Base-by-base conservation (phyloP, 2,329 filamentous ascomycete species). In the Rachicladosporium sp. region DNA sequence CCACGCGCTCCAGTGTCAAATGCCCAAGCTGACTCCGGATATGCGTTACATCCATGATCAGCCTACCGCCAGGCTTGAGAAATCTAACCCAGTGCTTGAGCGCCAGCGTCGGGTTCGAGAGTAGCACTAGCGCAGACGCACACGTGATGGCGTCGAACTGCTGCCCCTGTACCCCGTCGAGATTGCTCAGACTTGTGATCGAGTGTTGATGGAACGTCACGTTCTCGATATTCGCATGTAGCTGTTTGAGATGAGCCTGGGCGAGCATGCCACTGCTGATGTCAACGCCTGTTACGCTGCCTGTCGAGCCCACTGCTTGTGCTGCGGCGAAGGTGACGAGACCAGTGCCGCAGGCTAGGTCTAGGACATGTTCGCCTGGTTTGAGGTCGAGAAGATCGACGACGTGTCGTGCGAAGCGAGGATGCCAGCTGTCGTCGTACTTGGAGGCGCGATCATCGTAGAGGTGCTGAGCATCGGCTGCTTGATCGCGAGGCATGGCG, bases 311-410 rank as follows among this genome's bases (percentile, higher is more conserved):
- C 4, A 67, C 61, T 4, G 47, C 53, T n/a, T 61, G 50, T 7
- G 59, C 54, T 27, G 59, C 60, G 6, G 57, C 53, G 44, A 66
- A 58, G 1, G 57, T 60, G 9, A 66, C 51, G 0, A 67, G 56
- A 5, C 66, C 66, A 4, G 65, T 68, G 4, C 66, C 65, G 44
- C 63, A 67, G 6, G 64, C 65, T 10, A 68, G 52, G 38, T 69
- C 66, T 10, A 68, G 56, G 10, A 68, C 47, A 21, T 57, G 41
- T 35, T 65, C 56, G 15, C 62, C 64, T 10, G 57, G 50, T 34
- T 47, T 33, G 7, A 52, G 42, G 3, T 46, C 36, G 3, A 49
- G 40, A 10, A 46, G 43, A 27, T 58, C 51, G 9, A 59, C 46
- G 42, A 65, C 62, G 29, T 62, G 56, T 29, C 47, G 49, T 3